Conservation (phyloP, 2,329 filamentous ascomycete species). For the Fusarium pseudoanthophilum region DNA sequence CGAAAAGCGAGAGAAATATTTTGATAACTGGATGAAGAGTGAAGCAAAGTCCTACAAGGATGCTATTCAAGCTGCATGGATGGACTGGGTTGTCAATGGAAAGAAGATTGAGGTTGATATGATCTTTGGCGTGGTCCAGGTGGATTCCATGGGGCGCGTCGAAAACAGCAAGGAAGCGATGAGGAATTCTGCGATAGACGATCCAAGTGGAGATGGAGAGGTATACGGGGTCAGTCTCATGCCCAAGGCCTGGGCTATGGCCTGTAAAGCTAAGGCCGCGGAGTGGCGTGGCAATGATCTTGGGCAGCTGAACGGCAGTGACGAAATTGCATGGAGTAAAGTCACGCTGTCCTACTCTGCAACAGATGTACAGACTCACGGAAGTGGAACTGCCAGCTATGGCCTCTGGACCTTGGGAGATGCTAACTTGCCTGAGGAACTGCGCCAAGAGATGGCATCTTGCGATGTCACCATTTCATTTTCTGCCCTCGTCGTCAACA, state of each 20-base stretch:
- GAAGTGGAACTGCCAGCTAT: accelerated
- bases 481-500: background rate
- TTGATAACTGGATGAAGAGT: background rate
- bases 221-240: background rate
- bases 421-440: accelerated
- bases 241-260: background rate
- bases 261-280: background rate
- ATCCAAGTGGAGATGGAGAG: background rate
- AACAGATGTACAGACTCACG: background rate
- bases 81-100: background rate
- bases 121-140: background rate
- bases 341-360: background rate
- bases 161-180: background rate
- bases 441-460: background rate
- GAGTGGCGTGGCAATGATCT: background rate
- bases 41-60: background rate
- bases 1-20: background rate
- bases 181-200: background rate
- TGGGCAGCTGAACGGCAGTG: background rate
- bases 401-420: background rate
- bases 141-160: background rate
- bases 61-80: background rate
- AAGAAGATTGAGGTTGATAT: background rate
- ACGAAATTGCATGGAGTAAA: background rate
- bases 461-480: background rate